Evolutionary conservation across 208 protist genomes (phyloP), one percentile per base, ranked within the genome.

Genomic region (Leishmania arabica): DNA sequence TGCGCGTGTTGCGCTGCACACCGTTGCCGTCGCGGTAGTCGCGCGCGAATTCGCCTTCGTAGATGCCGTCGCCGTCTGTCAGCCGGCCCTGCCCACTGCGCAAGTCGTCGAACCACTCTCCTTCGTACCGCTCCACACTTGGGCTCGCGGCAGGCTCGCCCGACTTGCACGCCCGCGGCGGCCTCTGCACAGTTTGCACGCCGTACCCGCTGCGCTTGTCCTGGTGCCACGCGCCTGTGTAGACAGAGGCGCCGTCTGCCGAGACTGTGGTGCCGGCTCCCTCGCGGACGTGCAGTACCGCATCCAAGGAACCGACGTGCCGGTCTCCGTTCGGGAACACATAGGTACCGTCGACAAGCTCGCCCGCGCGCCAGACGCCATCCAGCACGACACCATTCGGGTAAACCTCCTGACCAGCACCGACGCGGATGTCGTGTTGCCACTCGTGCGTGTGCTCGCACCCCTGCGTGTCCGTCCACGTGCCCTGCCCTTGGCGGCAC

Each of bases 251-350:
- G 60, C 95, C 94, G 71, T 93, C 94, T 2, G 77, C 87, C 62
- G 91, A 96, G 53, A 82, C 89, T 80, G 94, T 98, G 31, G 65
- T 84, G 19, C 97, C 97, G 71, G 79, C 42, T 70, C 95, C 96
- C 5, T 96, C 81, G 66, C 96, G 93, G 34, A 87, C 49, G 68
- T 86, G 75, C 54, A 56, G 77, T 45, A 11, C 49, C n/a, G 79
- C 84, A 82, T 97, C 88, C 93, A 92, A 95, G 37, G 81, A 89
- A 27, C 94, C 93, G 19, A 79, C 74, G 83, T 98, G 95, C 31
- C 86, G 84, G 72, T 95, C 92, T 1, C 91, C 92, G 76, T 96
- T 95, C 2, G 92, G 88, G 85, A 96, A 98, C 21, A 84, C 83
- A 86, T 92, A 98, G n/a, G 89, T 85, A 73, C 90, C 93, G 31